phyloP scores from a whole-genome alignment of 2,329 filamentous ascomycete species.

The Acrocalymma vagum region DNA sequence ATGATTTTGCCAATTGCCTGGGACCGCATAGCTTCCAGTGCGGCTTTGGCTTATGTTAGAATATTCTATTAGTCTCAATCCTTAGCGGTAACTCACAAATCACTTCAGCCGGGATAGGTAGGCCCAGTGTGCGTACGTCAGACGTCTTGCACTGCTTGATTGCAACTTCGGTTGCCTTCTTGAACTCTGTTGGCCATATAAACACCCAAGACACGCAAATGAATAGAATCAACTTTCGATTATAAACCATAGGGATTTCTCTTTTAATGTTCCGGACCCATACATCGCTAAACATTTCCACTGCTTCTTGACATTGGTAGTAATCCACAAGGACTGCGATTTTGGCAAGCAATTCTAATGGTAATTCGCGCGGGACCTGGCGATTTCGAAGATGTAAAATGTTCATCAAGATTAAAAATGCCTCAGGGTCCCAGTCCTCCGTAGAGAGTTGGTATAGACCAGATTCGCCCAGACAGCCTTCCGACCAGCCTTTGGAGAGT shows the following conservation, averaged over 20 bases:
- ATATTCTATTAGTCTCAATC: not conserved
- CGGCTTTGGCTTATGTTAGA: slow-evolving; percentile 11
- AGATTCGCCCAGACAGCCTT: slow-evolving; percentile 1
- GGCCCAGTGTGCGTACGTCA: slow-evolving; percentile 8
- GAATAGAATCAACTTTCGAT: slow-evolving; percentile 33
- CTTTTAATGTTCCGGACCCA: slow-evolving; percentile 48
- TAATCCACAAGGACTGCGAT: slow-evolving; percentile 55
- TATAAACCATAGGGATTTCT: slow-evolving; percentile 12
- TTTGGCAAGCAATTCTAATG: slow-evolving; percentile 54
- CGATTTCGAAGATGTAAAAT: slow-evolving; percentile 54
- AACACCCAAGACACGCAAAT: slow-evolving; percentile 31
- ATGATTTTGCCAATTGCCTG: slow-evolving; percentile 11
- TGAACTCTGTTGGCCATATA: slow-evolving; percentile 14
- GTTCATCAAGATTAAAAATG: slow-evolving; percentile 53
- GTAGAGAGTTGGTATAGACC: slow-evolving; percentile 4
- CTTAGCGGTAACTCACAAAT: slow-evolving; percentile 27
- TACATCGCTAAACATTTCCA: slow-evolving; percentile 52
- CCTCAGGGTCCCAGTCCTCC: slow-evolving; percentile 42
- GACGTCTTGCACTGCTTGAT: slow-evolving; percentile 5
- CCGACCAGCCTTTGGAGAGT: not conserved
- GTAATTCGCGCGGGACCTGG: slow-evolving; percentile 49
- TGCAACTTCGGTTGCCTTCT: slow-evolving; percentile 9
- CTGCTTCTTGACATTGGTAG: slow-evolving; percentile 52
- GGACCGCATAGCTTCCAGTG: slow-evolving; percentile 38
- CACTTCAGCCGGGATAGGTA: slow-evolving; percentile 17